Evolutionary conservation across 345 rosid genomes (phyloP).

Genomic region (Salix caprea): DNA sequence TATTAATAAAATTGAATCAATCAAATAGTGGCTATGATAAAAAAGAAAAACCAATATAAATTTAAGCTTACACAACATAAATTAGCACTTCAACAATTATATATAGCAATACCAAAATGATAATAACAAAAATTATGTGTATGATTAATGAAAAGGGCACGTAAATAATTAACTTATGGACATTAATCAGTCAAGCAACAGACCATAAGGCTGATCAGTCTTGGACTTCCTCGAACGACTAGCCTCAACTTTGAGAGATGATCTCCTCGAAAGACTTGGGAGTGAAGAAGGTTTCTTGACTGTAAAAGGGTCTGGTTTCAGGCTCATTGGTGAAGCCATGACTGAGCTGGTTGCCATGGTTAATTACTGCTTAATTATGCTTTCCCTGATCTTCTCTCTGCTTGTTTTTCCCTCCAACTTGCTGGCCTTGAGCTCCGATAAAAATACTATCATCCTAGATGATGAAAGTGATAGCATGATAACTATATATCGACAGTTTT

Average conservation of each 20-base stretch:
- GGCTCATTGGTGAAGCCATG: constrained; percentile 50
- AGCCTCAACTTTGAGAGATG: constrained; percentile 53
- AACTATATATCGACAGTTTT: background rate
- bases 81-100: background rate
- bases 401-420: background rate
- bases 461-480: background rate
- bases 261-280: constrained; percentile 53
- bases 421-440: background rate
- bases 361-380: background rate
- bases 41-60: background rate
- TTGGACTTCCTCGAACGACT: constrained; percentile 62
- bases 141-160: background rate
- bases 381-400: background rate
- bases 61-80: background rate
- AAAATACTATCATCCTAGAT: background rate
- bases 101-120: background rate
- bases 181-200: background rate
- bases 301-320: constrained; percentile 46
- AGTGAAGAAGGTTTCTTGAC: constrained; percentile 38
- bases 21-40: too few species aligned
- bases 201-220: constrained; percentile 80
- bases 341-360: constrained; percentile 43
- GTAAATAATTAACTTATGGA: too few species aligned
- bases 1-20: too few species aligned
- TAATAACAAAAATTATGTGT: background rate